Base-by-base conservation (phyloP, 129 eudicot genomes). In the Artemisia argyi region DNA sequence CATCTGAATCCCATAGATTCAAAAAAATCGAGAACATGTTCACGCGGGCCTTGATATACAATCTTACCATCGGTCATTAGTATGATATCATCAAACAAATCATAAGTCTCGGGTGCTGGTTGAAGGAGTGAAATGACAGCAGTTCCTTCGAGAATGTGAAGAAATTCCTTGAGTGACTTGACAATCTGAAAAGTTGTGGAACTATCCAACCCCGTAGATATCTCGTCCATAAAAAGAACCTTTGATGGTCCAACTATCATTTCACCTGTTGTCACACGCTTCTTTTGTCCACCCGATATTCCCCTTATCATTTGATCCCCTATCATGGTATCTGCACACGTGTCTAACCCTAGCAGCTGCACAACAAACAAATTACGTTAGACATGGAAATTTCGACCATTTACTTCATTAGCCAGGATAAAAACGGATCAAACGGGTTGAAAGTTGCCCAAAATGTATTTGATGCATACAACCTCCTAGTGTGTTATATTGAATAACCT, bases 21-120 rank as follows among this genome's bases (percentile, higher is more conserved):
- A 53, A 87, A 87, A 63, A 87, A 87, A 50, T 75, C 90, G 2
- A 89, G 90, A 52, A 89, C 96, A n/a, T 84, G 4, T 51, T 82
- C 96, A 30, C 92, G 88, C 0, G 96, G 90, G 7, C 96, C 96
- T 64, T 89, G 93, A 61, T 89, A 89, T 12, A 89, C 90, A 14
- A 89, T 87, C 70, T 77, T 70, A 15, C 93, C 96, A 71, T 89
- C 96, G 0, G 96, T 84, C 65, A 89, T 58, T 61, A 89, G 93
- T 20, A 87, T 85, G 16, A 89, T 86, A 78, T 89, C 96, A 62
- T 89, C 96, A 58, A 89, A 89, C 58, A 89, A 74, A 58, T 80
- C 79, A 13, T 87, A 89, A 0, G 93, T 85, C 60, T 89, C 96
- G 0, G 96, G 96, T 26, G 96, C 90, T 4, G 96, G 96, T 75